Percentiles rank a stretch among this genome's conserved stretches.
Evolutionary conservation across 2,329 filamentous ascomycete species (phyloP).

Genomic region (Paraconiothyrium sp.): DNA sequence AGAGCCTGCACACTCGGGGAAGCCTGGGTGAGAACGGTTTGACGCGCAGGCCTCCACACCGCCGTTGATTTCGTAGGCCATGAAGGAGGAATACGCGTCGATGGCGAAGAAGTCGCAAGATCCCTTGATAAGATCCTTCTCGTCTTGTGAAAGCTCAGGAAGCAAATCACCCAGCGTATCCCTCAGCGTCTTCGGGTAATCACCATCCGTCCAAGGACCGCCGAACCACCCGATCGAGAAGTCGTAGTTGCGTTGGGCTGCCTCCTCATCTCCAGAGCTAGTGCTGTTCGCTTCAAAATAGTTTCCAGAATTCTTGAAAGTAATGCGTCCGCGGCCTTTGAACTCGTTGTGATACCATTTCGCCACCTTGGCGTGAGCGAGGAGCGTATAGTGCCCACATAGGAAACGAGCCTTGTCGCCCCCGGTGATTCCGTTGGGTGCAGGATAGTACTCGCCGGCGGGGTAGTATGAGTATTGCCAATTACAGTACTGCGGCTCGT

Average conservation of each 20-base stretch:
- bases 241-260: constrained; percentile 52
- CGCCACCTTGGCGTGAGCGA: constrained; percentile 55
- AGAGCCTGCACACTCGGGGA: constrained; percentile 54
- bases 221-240: constrained; percentile 58
- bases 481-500: constrained; percentile 58
- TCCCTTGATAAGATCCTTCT: constrained; percentile 55
- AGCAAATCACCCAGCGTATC: constrained; percentile 53
- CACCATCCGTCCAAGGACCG: constrained; percentile 58
- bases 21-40: constrained; percentile 52
- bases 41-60: constrained; percentile 52
- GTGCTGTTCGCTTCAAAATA: constrained; percentile 53
- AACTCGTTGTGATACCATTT: constrained; percentile 59
- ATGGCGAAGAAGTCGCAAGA: constrained; percentile 57
- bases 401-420: constrained; percentile 54
- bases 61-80: constrained; percentile 42
- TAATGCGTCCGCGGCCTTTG: constrained; percentile 53
- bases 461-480: constrained; percentile 59
- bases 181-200: constrained; percentile 53
- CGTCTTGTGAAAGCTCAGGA: constrained; percentile 48
- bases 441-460: constrained; percentile 56
- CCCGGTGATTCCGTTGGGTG: constrained; percentile 54
- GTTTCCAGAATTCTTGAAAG: constrained; percentile 56
- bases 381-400: constrained; percentile 56
- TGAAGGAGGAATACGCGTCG: constrained; percentile 47
- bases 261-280: constrained; percentile 46